Conservation (phyloP, 371 early-diverging fungal species). For the Dentiscutata heterogama region DNA sequence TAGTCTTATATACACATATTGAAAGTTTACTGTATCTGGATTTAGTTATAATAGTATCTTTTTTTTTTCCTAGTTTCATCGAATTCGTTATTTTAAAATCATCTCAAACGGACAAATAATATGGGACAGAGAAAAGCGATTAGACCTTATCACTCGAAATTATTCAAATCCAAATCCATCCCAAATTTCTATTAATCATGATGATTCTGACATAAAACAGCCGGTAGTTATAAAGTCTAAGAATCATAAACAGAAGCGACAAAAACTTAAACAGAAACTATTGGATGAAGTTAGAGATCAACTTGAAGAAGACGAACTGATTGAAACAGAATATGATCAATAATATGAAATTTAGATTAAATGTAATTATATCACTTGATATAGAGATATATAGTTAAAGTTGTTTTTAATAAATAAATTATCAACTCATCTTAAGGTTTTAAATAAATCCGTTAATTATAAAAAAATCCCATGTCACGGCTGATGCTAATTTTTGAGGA, state of each 20-base stretch:
- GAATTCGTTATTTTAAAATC: slow-evolving; percentile 41
- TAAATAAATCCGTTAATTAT: no score
- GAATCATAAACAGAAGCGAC: neutral
- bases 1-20: no score
- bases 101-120: slow-evolving; percentile 3
- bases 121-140: slow-evolving; percentile 37
- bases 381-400: no score
- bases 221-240: slow-evolving; percentile 17
- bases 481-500: no score
- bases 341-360: slow-evolving; percentile 1
- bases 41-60: no score
- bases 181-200: neutral
- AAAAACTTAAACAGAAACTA: neutral
- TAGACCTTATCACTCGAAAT: slow-evolving; percentile 31
- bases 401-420: no score
- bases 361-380: no score
- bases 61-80: slow-evolving; percentile 30
- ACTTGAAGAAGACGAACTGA: neutral
- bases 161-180: slow-evolving; percentile 5
- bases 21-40: no score
- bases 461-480: no score
- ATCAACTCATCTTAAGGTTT: no score
- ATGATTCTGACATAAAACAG: neutral
- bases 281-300: neutral
- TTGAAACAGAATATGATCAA: slow-evolving; percentile 5